Evolutionary conservation across 2,329 filamentous ascomycete genomes (phyloP).

Genomic region (Graphilbum fragrans): DNA sequence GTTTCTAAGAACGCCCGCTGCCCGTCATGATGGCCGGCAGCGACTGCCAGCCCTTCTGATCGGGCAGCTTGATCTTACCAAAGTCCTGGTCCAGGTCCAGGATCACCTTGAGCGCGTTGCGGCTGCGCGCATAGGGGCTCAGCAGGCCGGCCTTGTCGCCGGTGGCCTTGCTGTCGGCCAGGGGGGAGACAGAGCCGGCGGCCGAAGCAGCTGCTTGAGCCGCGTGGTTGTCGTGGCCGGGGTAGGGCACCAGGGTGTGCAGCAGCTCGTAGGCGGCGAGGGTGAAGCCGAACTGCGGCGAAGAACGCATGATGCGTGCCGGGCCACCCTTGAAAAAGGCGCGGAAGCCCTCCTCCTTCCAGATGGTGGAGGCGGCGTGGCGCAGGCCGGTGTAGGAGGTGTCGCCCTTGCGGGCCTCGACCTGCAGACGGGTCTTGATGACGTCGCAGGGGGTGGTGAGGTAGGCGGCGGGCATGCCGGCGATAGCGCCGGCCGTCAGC

Average conservation of each 20-base stretch:
- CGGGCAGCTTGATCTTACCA: conserved; percentile 56
- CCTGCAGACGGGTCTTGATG: conserved; percentile 96
- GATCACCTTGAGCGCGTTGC: conserved; percentile 91
- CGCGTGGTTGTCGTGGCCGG: conserved; percentile 19
- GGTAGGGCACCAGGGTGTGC: conserved; percentile 68
- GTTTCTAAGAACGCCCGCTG: neutral
- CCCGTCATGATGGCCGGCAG: conserved; percentile 38
- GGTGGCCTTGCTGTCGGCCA: conserved; percentile 25
- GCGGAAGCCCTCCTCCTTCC: conserved; percentile 81
- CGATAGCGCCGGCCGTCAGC: conserved; percentile 86
- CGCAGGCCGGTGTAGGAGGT: conserved; percentile 75
- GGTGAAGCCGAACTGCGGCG: conserved; percentile 96
- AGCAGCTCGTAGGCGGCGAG: conserved; percentile 90
- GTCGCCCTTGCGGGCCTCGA: conserved; percentile 94
- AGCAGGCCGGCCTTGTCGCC: conserved; percentile 41
- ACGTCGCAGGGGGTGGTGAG: conserved; percentile 96
- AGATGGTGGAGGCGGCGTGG: conserved; percentile 74
- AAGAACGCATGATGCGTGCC: conserved; percentile 87
- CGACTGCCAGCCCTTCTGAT: conserved; percentile 38
- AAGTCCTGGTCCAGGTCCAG: conserved; percentile 91
- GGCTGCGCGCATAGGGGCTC: conserved; percentile 48
- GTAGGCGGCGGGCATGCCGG: conserved; percentile 84
- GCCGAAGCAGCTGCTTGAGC: conserved; percentile 25
- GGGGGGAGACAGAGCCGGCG: neutral
- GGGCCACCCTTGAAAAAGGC: conserved; percentile 99